Base-by-base conservation (phyloP, 2,329 filamentous ascomycete genomes). In the Fusarium burgessii region DNA sequence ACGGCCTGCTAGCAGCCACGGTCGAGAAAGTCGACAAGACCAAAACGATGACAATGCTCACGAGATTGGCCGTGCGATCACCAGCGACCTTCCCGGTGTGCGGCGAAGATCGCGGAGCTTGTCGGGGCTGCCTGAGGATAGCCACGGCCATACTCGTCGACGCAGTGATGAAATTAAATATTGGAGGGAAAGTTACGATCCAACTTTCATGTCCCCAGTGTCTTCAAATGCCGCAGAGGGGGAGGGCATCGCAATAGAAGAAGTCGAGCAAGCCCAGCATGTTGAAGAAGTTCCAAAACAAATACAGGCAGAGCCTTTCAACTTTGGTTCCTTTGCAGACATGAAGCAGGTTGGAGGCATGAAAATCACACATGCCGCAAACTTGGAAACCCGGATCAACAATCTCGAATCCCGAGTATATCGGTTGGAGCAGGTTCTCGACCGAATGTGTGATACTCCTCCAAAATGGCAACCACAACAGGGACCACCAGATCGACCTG, bases 81-180 rank as follows among this genome's bases (percentile, higher is more conserved):
- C 88, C 4, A 88, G 86, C 66, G 87, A 89, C 62, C 82, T 79
- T 27, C 80, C 80, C 36, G 82, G 80, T 7, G 77, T 83, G 32
- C 85, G 87, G 47, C 84, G 89, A 45, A 85, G 89, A 47, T 91
- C 89, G 4, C 83, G 88, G 51, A 91, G 89, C 69, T 77, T 91
- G 14, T 89, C 88, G 1, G 87, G 88, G 13, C 80, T 90, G 23
- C 80, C 84, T 8, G 81, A 80, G 6, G 77, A 79, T 7, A 74
- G 73, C 20, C 78, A 80, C 25, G 72, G 69, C 4, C 78, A 79
- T 42, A 62, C 78, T 7, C 84, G 88, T 45, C 84, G 88, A 38
- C 85, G 89, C 33, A 91, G 88, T 74, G 88, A 89, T 59, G 89
- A 91, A 77, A 90, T 91, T 41, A 85, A 87, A 15, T 89, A 88